Conservation (phyloP, 495 filamentous ascomycete genomes). For the Hypoxylon rickii region DNA sequence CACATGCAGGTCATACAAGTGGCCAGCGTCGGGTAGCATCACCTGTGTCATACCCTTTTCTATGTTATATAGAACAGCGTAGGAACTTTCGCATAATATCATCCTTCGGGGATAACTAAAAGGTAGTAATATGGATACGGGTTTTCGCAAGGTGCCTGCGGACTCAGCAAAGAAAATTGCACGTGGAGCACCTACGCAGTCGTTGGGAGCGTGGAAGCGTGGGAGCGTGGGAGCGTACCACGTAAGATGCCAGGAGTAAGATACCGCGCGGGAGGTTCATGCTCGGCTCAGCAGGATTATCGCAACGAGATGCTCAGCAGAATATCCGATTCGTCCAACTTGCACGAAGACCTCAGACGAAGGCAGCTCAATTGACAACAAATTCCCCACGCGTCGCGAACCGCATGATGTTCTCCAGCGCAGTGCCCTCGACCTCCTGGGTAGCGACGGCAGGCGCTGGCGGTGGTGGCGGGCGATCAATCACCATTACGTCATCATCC, state of each 20-base stretch:
- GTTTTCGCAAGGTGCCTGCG: not conserved
- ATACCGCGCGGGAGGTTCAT: not conserved
- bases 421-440: constrained; percentile 40
- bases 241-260: not conserved
- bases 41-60: not conserved
- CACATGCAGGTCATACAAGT: not conserved
- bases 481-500: constrained; percentile 46
- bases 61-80: not conserved
- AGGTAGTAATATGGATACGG: too few species aligned
- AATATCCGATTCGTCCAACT: not conserved
- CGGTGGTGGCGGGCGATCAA: constrained; percentile 48
- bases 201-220: not conserved
- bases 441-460: constrained; percentile 34
- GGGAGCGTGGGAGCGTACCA: not conserved
- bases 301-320: not conserved
- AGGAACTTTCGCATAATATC: not conserved
- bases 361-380: constrained; percentile 9
- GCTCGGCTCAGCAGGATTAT: not conserved
- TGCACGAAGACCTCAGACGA: not conserved
- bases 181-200: too few species aligned
- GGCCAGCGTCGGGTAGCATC: constrained; percentile 12
- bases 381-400: constrained; percentile 58
- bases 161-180: too few species aligned
- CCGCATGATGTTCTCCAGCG: constrained; percentile 56
- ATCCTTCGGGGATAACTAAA: not conserved